These are phyloP conservation scores for Rhodotorula sp. DNA, from an alignment of 1,284 basidiomycete genomes.

Conservation along the genomic window DNA sequence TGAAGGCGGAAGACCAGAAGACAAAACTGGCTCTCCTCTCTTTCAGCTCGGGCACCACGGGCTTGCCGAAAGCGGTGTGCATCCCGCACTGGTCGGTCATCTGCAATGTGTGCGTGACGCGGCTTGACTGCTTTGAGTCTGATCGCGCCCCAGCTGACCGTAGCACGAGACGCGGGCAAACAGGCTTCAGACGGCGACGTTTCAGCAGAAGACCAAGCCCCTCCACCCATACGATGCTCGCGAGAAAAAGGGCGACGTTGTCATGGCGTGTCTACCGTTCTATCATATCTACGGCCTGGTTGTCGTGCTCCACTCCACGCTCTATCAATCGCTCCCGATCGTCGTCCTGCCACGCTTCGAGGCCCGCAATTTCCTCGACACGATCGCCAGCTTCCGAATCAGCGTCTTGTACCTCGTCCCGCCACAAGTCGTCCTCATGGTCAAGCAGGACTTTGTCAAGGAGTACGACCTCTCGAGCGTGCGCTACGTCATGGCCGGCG, in stretches of 20 bases:
- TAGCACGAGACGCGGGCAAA: slow-evolving; percentile 21
- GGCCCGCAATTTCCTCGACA: slow-evolving; percentile 64
- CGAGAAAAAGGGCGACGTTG: slow-evolving; percentile 60
- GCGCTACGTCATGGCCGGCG: slow-evolving; percentile 64
- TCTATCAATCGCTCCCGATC: slow-evolving; percentile 50
- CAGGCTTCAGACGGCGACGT: slow-evolving; percentile 54
- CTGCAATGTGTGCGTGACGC: slow-evolving; percentile 56
- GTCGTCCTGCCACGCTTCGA: slow-evolving; percentile 72
- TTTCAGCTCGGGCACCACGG: slow-evolving; percentile 80
- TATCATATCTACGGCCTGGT: slow-evolving; percentile 51
- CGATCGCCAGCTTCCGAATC: slow-evolving; percentile 66
- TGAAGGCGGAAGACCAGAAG: slow-evolving; percentile 64
- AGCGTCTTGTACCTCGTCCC: slow-evolving; percentile 52
- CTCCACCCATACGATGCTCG: slow-evolving; percentile 48
- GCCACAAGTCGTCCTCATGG: slow-evolving; percentile 33
- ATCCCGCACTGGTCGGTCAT: slow-evolving; percentile 68
- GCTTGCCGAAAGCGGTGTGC: slow-evolving; percentile 73
- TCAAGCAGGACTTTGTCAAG: slow-evolving; percentile 47
- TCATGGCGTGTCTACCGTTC: slow-evolving; percentile 55
- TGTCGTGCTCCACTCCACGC: slow-evolving; percentile 11
- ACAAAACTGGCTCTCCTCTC: slow-evolving; percentile 69
- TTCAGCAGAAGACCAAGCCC: slow-evolving; percentile 1
- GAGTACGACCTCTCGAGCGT: slow-evolving; percentile 66
- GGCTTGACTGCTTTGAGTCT: no score
- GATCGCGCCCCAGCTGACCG: no score